These are phyloP conservation scores for Coemansia sp. DNA, from an alignment of 192 early-diverging fungal species.

Conservation along the genomic window DNA sequence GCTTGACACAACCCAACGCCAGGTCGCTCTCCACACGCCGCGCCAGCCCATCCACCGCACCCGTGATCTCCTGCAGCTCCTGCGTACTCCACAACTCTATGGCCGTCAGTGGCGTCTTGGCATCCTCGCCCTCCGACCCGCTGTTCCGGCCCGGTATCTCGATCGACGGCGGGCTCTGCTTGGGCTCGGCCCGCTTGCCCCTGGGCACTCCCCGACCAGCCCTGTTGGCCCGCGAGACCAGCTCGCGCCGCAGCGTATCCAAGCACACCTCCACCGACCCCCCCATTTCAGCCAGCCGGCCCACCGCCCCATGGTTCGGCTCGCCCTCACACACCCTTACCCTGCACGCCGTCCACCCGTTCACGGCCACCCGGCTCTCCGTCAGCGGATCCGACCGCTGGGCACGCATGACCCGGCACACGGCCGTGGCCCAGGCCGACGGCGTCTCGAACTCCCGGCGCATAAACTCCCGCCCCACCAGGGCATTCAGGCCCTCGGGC, in stretches of 20 bases:
- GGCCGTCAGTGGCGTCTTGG: not conserved
- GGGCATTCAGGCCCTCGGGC: slow-evolving; percentile 13
- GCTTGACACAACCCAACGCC: slow-evolving; percentile 31
- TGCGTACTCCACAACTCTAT: not conserved
- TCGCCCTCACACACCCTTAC: slow-evolving; percentile 23
- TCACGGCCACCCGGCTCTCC: slow-evolving; percentile 54
- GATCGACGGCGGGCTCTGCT: too few species aligned
- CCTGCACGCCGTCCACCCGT: slow-evolving; percentile 62
- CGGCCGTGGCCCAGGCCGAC: slow-evolving; percentile 59
- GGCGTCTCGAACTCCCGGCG: slow-evolving; percentile 53
- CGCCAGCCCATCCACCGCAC: slow-evolving; percentile 33
- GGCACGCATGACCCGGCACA: slow-evolving; percentile 51
- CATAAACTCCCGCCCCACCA: slow-evolving; percentile 37
- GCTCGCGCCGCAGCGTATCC: slow-evolving; percentile 30
- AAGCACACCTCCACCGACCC: slow-evolving; percentile 13
- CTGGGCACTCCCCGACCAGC: too few species aligned
- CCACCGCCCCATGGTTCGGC: slow-evolving; percentile 12
- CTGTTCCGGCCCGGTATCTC: slow-evolving; percentile 1
- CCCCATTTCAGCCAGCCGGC: not conserved
- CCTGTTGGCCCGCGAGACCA: slow-evolving; percentile 3
- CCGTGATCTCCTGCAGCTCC: slow-evolving; percentile 11
- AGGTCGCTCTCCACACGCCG: slow-evolving; percentile 27
- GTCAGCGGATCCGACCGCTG: slow-evolving; percentile 5
- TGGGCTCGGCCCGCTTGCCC: too few species aligned
- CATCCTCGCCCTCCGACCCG: slow-evolving; percentile 1